Base-by-base conservation (phyloP, 495 filamentous ascomycete species). In the Daldinia childiae region DNA sequence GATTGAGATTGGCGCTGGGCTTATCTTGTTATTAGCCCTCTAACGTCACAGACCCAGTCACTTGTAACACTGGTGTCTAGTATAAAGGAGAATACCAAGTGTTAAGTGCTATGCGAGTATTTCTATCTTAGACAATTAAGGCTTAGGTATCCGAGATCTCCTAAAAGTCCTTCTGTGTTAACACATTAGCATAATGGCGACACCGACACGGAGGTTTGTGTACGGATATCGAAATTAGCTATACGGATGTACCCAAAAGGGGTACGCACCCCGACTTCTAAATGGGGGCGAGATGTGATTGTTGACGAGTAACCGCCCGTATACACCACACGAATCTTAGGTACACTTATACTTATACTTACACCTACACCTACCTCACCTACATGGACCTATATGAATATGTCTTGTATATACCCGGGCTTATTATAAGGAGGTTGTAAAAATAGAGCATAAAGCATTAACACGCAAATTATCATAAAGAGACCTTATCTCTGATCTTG, bases 201-300 rank as follows among this genome's bases (percentile, higher is more conserved):
- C 60, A 41, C 38, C 15, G 32, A 52, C 36, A 27, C 50, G 45
- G 57, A 34, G 48, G 62, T 58, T 64, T 59, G 58, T 59, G 58
- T 45, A 57, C 50, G 27, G 39, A n/a, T 68, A 65, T 62, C 38
- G 43, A 69, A 62, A 69, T 63, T 66, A 36, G 52, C 52, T 66
- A 41, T 72, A 73, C 62, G 51, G 62, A 68, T 64, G 66, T 68
- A 51, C 62, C 71, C 29, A 60, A 68, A 72, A 72, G 70, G 70
- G 70, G 64, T 62, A 61, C 64, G 50, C 58, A 55, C 70, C 51
- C 71, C 65, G 65, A 48, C 50, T 60, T 57, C 59, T 41, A 48
- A 68, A 72, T 61, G 70, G 70, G 70, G 70, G 64, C 64, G 60
- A 56, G 39, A 65, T 59, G 64, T 68, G 64, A 61, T 68, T 52